A percentile compares a stretch with the other conserved stretches of the same genome.
These are phyloP conservation scores for Lactarius hatsudake DNA, from an alignment of 768 basidiomycete species.

Conservation along the genomic window DNA sequence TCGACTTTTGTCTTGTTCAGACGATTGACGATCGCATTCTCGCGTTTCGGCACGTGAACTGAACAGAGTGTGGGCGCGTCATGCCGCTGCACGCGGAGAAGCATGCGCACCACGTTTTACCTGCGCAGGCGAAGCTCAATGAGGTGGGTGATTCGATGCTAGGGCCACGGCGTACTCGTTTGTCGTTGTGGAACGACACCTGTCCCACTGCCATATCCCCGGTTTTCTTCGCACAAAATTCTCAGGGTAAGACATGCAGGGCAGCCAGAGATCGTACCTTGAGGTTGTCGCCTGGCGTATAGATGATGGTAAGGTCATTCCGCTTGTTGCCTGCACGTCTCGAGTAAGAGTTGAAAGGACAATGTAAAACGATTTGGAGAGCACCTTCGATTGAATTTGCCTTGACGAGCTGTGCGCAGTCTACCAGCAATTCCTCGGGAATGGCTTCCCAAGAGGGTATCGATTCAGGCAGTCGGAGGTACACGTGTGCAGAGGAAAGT, in stretches of 20 bases:
- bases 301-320: constrained; percentile 89
- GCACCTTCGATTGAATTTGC: constrained; percentile 95
- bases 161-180: constrained; percentile 51
- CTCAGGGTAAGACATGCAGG: neutral
- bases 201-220: constrained; percentile 98
- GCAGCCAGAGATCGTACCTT: constrained; percentile 52
- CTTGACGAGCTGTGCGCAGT: constrained; percentile 95
- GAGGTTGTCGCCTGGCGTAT: constrained; percentile 88
- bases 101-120: constrained; percentile 67
- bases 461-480: constrained; percentile 81
- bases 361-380: neutral
- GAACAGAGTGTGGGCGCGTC: neutral
- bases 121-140: constrained; percentile 36
- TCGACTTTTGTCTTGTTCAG: constrained; percentile 92
- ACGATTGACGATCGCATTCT: constrained; percentile 88
- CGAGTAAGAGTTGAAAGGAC: neutral
- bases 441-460: constrained; percentile 86
- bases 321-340: constrained; percentile 82
- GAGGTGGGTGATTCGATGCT: neutral
- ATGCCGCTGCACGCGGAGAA: neutral
- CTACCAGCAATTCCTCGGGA: constrained; percentile 70
- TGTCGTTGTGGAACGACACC: constrained; percentile 92
- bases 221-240: constrained; percentile 63
- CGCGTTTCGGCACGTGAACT: constrained; percentile 79
- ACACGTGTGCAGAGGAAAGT: constrained; percentile 94